Conservation (phyloP, 1,284 basidiomycete genomes). For the Moesziomyces sp. region DNA sequence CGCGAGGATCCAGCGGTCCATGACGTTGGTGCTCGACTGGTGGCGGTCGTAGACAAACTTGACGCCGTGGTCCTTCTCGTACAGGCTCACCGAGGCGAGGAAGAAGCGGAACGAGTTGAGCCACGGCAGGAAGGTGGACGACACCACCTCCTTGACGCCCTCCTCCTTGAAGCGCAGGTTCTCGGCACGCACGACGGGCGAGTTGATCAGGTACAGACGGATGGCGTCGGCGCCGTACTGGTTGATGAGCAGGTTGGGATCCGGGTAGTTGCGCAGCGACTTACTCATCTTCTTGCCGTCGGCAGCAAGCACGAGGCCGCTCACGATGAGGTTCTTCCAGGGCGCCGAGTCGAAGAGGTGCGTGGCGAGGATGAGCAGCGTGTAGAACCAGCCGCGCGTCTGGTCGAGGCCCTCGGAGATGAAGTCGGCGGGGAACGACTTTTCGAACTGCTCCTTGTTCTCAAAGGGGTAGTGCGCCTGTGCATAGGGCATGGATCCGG, state of each 20-base stretch:
- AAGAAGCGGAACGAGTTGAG: constrained; percentile 99
- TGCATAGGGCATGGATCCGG: constrained; percentile 99
- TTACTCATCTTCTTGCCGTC: constrained; percentile 99
- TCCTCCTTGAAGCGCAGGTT: constrained; percentile 98
- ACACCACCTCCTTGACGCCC: constrained; percentile 95
- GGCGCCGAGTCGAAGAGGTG: constrained; percentile 93
- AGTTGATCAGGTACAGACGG: constrained; percentile 98
- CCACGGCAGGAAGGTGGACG: constrained; percentile 96
- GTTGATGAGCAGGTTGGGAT: constrained; percentile 89
- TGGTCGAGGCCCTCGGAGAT: constrained; percentile 87
- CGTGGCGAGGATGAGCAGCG: constrained; percentile 91
- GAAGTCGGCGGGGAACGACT: constrained; percentile 95
- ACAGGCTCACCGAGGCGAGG: constrained; percentile 89
- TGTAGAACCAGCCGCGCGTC: constrained; percentile 96
- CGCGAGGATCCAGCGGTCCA: constrained; percentile 98
- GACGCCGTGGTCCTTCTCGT: constrained; percentile 83
- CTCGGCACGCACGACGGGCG: constrained; percentile 96
- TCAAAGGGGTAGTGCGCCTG: constrained; percentile 98
- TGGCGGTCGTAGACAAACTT: constrained; percentile 89
- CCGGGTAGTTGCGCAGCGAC: constrained; percentile 97
- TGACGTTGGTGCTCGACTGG: constrained; percentile 88
- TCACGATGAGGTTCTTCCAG: constrained; percentile 98
- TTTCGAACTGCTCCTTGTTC: constrained; percentile 84
- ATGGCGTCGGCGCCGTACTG: constrained; percentile 96
- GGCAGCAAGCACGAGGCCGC: constrained; percentile 93